phyloP scores from a whole-genome alignment of 2,329 filamentous ascomycete genomes.

The Aspergillus fijiensis region DNA sequence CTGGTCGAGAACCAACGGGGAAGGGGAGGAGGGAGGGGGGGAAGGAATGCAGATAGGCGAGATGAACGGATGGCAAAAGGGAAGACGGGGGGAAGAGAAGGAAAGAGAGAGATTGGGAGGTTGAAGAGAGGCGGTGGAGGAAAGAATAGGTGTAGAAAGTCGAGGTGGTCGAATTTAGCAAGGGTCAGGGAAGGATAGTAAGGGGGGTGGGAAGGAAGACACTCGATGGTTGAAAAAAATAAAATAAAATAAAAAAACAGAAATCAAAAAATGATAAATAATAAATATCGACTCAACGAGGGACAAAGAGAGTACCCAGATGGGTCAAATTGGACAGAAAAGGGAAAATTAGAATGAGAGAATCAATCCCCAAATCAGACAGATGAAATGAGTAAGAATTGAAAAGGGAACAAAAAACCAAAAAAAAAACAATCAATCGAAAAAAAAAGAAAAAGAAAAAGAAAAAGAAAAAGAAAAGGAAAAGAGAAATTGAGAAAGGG shows the following conservation, averaged over 20 bases:
- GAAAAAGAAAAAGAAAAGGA: conserved; percentile 3
- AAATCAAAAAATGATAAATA: conserved; percentile 13
- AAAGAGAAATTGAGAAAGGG: conserved; percentile 20
- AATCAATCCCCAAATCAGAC: conserved; percentile 14
- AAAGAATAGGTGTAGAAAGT: conserved; percentile 17
- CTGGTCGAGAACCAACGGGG: conserved; percentile 16
- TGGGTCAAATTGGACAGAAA: conserved; percentile 19
- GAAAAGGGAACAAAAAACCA: conserved; percentile 18
- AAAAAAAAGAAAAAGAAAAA: conserved; percentile 18
- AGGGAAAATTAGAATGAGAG: conserved; percentile 13
- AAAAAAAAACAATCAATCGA: conserved; percentile 7
- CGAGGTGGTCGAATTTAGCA: conserved; percentile 20
- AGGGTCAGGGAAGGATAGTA: conserved; percentile 22
- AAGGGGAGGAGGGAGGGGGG: conserved; percentile 12
- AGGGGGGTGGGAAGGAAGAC: not conserved
- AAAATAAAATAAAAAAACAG: conserved; percentile 13
- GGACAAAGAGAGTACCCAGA: conserved; percentile 16
- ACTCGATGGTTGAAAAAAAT: not conserved
- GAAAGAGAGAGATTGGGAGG: conserved; percentile 11
- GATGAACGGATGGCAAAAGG: conserved; percentile 16
- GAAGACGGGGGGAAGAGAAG: conserved; percentile 17
- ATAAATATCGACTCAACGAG: conserved; percentile 1
- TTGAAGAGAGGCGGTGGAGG: conserved; percentile 18
- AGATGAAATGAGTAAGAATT: conserved; percentile 9
- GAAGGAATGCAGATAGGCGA: conserved; percentile 15